Percentiles rank a stretch among this genome's conserved stretches.
Conservation (phyloP, 805 yeast genomes). For the Ogataea methanolica region DNA sequence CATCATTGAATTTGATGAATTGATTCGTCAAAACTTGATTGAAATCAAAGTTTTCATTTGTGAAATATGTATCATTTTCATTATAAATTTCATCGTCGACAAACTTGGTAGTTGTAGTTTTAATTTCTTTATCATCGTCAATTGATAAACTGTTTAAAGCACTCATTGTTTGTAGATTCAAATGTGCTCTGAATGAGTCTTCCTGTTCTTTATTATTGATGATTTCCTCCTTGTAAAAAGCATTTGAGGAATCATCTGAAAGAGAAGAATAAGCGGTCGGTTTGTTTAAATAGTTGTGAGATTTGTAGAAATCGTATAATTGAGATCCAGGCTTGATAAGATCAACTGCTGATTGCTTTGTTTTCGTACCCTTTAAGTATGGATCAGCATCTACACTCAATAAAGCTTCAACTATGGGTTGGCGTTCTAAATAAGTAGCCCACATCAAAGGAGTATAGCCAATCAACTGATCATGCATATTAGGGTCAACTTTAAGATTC, state of each 20-base stretch:
- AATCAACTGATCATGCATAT: conserved; percentile 43
- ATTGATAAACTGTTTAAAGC: conserved; percentile 20
- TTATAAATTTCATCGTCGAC: conserved; percentile 27
- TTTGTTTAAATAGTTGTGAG: conserved; percentile 40
- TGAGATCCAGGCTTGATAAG: conserved; percentile 52
- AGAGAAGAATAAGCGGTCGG: neutral
- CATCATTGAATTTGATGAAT: conserved; percentile 57
- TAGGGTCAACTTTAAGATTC: conserved; percentile 42
- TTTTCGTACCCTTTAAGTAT: conserved; percentile 32
- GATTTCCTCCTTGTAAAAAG: conserved; percentile 16
- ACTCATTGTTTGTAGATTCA: conserved; percentile 34
- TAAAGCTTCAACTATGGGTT: conserved; percentile 50
- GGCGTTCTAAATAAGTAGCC: conserved; percentile 66
- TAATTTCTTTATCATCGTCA: conserved; percentile 12
- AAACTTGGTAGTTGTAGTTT: conserved; percentile 24
- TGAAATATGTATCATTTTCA: conserved; percentile 30
- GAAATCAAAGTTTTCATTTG: conserved; percentile 47
- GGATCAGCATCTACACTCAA: conserved; percentile 65
- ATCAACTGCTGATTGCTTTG: conserved; percentile 49
- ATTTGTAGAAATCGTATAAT: conserved; percentile 54
- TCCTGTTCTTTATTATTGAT: conserved; percentile 11
- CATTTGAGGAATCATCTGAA: conserved; percentile 4
- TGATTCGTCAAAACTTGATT: conserved; percentile 51
- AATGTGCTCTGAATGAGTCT: conserved; percentile 30
- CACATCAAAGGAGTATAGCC: conserved; percentile 77